Evolutionary conservation across 768 basidiomycete species (phyloP), one percentile per base, ranked within the genome.

Genomic region (Lanmaoa rubissima): DNA sequence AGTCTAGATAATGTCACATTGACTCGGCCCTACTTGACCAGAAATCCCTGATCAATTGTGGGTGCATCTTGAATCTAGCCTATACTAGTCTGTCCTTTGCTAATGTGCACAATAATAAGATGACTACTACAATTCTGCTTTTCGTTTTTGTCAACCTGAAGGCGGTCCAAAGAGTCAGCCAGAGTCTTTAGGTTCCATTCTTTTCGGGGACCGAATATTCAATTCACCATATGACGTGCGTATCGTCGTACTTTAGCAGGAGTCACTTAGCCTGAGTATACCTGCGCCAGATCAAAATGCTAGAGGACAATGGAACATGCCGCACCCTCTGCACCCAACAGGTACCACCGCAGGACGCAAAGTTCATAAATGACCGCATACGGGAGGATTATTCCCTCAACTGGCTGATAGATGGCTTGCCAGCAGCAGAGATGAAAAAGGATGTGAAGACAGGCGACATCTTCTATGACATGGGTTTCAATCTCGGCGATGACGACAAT

Each of bases 171-270:
- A 83, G 67, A 83, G 82, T 63, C 86, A 87, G 67, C 88, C 92
- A 4, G 94, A 95, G 71, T 88, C 86, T 1, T 76, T 98, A 28
- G 96, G 96, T 7, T 92, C 92, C 17, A 94, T 98, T 64, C 76
- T 98, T n/a, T 97, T 97, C 62, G 96, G 96, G 16, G 96, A 98
- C 77, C 81, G 96, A 60, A 93, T 98, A 63, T 92, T 94, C 72
- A 86, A 88, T 66, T 92, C 92, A 4, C 90, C 88, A 2, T 98
- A 93, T 67, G 83, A 94, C 61, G 90, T 93, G 59, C 53, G 87
- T 75, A 43, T 21, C n/a, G 26, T 42, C 35, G 35, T 52, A 24
- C 36, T 46, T 42, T 38, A 16, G 26, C 7, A 12, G 13, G 49
- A 38, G 41, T 48, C 49, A 28, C 51, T 48, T 32, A 14, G 35